Evolutionary conservation across 2,329 filamentous ascomycete species (phyloP).

Genomic region (Pseudocercospora fuligena): DNA sequence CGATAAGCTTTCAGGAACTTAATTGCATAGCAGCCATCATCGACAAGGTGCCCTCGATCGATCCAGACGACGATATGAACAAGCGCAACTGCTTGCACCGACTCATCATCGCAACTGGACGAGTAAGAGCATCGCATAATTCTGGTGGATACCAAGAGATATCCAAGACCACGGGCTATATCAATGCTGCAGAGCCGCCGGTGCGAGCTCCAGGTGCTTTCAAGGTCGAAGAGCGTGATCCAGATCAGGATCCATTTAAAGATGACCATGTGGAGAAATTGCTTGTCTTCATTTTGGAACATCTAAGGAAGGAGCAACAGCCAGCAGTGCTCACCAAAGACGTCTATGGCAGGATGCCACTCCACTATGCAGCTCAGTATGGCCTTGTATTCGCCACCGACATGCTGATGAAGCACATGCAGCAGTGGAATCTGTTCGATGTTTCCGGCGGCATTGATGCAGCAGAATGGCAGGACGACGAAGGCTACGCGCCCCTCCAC

Average conservation of each 20-base stretch:
- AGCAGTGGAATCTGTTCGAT: conserved; percentile 85
- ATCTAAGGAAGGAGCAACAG: conserved; percentile 70
- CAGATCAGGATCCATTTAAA: conserved; percentile 61
- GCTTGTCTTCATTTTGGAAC: conserved; percentile 66
- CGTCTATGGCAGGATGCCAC: conserved; percentile 78
- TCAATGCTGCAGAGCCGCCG: conserved; percentile 77
- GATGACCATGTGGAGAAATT: conserved; percentile 79
- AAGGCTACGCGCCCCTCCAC: conserved; percentile 89
- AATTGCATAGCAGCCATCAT: conserved; percentile 74
- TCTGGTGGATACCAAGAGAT: conserved; percentile 39
- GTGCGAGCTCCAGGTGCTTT: conserved; percentile 64
- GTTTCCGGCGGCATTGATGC: conserved; percentile 85
- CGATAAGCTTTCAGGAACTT: conserved; percentile 72
- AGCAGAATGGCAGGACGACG: conserved; percentile 85
- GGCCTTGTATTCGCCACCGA: conserved; percentile 91
- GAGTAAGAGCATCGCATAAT: conserved; percentile 64
- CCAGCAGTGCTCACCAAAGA: conserved; percentile 71
- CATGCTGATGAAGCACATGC: conserved; percentile 84
- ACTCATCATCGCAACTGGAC: conserved; percentile 87
- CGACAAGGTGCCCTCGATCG: conserved; percentile 69
- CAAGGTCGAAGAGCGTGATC: conserved; percentile 68
- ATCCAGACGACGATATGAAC: conserved; percentile 92
- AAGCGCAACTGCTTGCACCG: conserved; percentile 91
- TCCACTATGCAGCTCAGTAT: conserved; percentile 94
- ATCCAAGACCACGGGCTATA: conserved; percentile 69